Evolutionary conservation across 179 eudicot species (phyloP), one percentile per base, ranked within the genome.

Genomic region (Heliamphora ciliata): DNA sequence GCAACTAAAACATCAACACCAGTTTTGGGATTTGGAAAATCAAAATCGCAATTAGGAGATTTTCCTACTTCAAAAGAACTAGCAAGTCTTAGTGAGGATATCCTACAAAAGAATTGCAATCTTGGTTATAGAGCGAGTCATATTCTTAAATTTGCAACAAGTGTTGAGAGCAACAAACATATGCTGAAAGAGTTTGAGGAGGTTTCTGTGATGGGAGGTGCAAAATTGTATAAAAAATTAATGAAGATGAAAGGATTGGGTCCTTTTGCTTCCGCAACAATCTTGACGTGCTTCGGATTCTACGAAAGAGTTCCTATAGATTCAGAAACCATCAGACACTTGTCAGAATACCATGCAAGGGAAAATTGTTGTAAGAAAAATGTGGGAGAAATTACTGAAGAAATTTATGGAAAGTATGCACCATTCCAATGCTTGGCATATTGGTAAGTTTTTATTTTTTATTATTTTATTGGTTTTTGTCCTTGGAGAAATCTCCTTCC

Each of bases 251-350:
- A 84, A 24, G 91, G 90, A 0, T 61, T 89, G 47, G 93, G 91
- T 54, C 56, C 79, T 10, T 91, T 91, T 80, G 44, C 76, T 40
- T 31, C 78, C 52, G 75, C 86, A n/a, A 91, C 84, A 74, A 61
- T 91, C n/a, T 55, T 84, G 5, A 86, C 89, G 91, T 89, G 90
- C 66, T 9, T 84, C 31, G 91, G 93, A 6, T 69, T 83, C 54
- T 91, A 91, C 21, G 63, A 82, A 6, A 58, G 50, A 15, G 61
- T 91, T 56, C 91, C 91, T 21, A 21, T 21, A 10, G 92, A 89
- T 81, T 80, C 85, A 0, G 93, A 91, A 80, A 91, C 93, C 6
- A 61, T 74, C 59, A 76, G 61, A 44, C 90, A 85, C 66, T 46
- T 89, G 52, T 10, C 66, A 3, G 6, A 86, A n/a, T 75, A 31